Evolutionary conservation across 192 early-diverging fungal genomes (phyloP).

Genomic region (Coemansia nantahalensis): DNA sequence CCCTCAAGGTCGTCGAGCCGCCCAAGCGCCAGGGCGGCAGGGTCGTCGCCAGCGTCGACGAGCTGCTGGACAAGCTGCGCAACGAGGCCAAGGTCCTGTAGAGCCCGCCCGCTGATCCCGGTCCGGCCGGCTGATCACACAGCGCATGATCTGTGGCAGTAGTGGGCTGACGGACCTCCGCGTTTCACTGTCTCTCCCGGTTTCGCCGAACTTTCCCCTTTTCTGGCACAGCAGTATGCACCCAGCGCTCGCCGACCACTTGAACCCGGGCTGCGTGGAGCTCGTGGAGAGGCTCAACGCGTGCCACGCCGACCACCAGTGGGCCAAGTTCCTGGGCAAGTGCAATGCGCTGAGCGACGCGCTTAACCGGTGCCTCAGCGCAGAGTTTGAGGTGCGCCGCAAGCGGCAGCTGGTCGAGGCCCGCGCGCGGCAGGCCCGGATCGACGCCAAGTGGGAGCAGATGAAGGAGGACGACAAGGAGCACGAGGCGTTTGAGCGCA

Average conservation of each 20-base stretch:
- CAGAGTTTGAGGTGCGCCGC: slow-evolving; percentile 45
- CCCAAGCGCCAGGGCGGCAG: slow-evolving; percentile 89
- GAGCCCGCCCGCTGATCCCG: slow-evolving; percentile 1
- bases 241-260: slow-evolving; percentile 47
- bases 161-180: background rate
- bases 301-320: slow-evolving; percentile 43
- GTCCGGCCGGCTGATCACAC: too few relatives aligned
- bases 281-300: slow-evolving; percentile 36
- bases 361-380: slow-evolving; percentile 42
- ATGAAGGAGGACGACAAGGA: slow-evolving; percentile 31
- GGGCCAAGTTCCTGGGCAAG: slow-evolving; percentile 51
- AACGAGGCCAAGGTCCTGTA: slow-evolving; percentile 76
- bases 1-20: slow-evolving; percentile 88
- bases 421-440: slow-evolving; percentile 25
- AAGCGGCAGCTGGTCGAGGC: slow-evolving; percentile 47
- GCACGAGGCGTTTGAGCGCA: slow-evolving; percentile 33
- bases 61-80: slow-evolving; percentile 85
- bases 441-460: slow-evolving; percentile 23
- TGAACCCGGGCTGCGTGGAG: slow-evolving; percentile 49
- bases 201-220: too few relatives aligned
- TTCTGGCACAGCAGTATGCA: too few relatives aligned
- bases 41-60: slow-evolving; percentile 91
- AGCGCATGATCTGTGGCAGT: background rate
- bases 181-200: too few relatives aligned
- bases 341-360: slow-evolving; percentile 54